A percentile compares a stretch with the other conserved stretches of the same genome.
Evolutionary conservation across 441 rosid species (phyloP).

Genomic region (Geranium incanum): DNA sequence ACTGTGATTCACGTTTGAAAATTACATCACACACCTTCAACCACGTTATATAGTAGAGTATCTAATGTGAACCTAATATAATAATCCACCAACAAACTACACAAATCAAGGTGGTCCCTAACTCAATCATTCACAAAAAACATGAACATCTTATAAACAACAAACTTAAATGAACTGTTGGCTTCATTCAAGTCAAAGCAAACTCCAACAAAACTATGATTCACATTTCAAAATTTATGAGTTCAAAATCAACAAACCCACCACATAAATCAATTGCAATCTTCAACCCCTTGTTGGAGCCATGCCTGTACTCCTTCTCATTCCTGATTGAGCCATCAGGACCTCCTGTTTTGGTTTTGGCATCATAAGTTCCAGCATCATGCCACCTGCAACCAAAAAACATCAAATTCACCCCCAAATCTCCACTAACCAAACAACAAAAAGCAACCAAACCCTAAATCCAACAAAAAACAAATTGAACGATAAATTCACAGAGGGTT

Average conservation of each 20-base stretch:
- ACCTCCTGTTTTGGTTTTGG: constrained; percentile 69
- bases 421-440: background rate
- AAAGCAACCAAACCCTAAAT: background rate
- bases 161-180: too few species aligned
- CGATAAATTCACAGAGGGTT: background rate
- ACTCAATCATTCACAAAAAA: too few species aligned
- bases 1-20: too few species aligned
- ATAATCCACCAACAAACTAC: background rate
- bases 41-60: background rate
- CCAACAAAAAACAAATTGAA: background rate
- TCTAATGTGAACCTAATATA: background rate
- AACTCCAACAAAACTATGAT: background rate
- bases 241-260: constrained; percentile 22
- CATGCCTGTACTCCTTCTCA: constrained; percentile 42
- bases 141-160: too few species aligned
- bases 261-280: constrained; percentile 69
- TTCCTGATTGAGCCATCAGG: constrained; percentile 71
- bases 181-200: background rate
- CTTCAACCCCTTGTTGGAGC: constrained; percentile 56
- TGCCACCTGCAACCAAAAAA: constrained; percentile 52
- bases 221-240: background rate
- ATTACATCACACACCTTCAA: background rate
- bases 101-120: background rate
- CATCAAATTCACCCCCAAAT: background rate
- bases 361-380: constrained; percentile 87